Evolutionary conservation across 768 basidiomycete genomes (phyloP), one percentile per base, ranked within the genome.

Genomic region (Pholiota molesta): DNA sequence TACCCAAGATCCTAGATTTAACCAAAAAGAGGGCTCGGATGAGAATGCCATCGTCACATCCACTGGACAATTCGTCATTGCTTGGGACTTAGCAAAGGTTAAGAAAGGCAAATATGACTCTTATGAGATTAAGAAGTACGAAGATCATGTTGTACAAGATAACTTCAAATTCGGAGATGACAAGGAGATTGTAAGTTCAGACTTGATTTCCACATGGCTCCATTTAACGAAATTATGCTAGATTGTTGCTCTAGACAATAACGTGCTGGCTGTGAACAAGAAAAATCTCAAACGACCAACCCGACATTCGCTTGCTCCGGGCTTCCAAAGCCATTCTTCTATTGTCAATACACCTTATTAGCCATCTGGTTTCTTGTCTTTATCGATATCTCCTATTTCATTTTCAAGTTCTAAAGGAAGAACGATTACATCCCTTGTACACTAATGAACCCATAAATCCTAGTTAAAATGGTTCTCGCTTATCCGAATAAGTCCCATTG

Each of bases 121-220:
- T 73, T 99, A 98, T 71, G 94, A 97, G 69, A 96, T 99, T 80
- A 95, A 96, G 84, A 90, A 90, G 73, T 98, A 97, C 72, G 91
- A 95, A 69, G 95, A 97, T 68, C 82, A 85, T 51, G 95, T 99
- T 61, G 95, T 99, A 0, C 96, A 97, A 65, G 97, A 99, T 75
- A 94, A 91, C 77, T 99, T 99, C 87, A 93, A 90, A 77, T 99
- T 96, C 71, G 97, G 95, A 14, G 94, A 97, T 69, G 96, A 99
- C 76, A 92, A 94, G 71, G 90, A 98, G 72, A 98, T 99, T 72
- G 94, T 95, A 68, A 70, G 92, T 35, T 23, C 9, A 29, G 57
- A 47, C 51, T 26, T 49, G 47, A 3, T 26, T 45, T 40, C 28
- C 68, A 47, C 57, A 39, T 60, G 33, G 16, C 16, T 11, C 52